Conservation (phyloP, 2,329 filamentous ascomycete genomes). For the Alternaria triticimaculans region DNA sequence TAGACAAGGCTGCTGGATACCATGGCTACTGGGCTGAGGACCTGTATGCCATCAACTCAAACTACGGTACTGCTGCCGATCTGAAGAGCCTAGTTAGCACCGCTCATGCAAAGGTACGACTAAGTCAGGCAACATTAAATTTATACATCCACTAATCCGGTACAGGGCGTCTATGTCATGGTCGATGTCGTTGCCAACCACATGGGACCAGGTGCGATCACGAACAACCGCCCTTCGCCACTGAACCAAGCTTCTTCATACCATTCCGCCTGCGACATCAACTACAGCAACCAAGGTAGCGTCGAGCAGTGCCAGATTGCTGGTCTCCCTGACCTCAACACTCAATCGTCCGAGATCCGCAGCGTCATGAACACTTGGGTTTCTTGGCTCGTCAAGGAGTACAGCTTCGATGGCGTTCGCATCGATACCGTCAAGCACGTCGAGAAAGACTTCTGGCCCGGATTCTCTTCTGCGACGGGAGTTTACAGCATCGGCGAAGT, state of each 20-base stretch:
- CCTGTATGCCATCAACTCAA: constrained; percentile 56
- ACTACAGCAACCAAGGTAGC: constrained; percentile 42
- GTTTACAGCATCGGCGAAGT: constrained; percentile 69
- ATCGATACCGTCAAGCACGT: constrained; percentile 70
- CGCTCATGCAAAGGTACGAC: constrained; percentile 55
- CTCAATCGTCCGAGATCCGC: constrained; percentile 30
- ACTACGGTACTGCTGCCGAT: constrained; percentile 58
- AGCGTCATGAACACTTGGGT: constrained; percentile 39
- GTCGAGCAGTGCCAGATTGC: constrained; percentile 42
- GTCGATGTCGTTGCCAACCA: constrained; percentile 61
- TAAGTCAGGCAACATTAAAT: background rate
- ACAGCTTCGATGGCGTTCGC: constrained; percentile 60
- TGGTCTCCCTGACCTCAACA: constrained; percentile 40
- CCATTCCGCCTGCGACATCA: constrained; percentile 35
- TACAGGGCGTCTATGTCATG: constrained; percentile 55
- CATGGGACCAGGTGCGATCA: constrained; percentile 38
- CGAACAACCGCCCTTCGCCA: constrained; percentile 36
- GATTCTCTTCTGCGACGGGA: constrained; percentile 61
- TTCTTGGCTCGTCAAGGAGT: constrained; percentile 38
- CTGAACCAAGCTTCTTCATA: constrained; percentile 37
- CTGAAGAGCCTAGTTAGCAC: constrained; percentile 55
- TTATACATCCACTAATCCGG: constrained; percentile 4
- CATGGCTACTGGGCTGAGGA: constrained; percentile 60
- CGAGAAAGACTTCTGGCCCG: constrained; percentile 64
- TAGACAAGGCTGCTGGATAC: constrained; percentile 54